Evolutionary conservation across 1,284 basidiomycete species (phyloP), one percentile per base, ranked within the genome.

Genomic region (Puccinia horiana): DNA sequence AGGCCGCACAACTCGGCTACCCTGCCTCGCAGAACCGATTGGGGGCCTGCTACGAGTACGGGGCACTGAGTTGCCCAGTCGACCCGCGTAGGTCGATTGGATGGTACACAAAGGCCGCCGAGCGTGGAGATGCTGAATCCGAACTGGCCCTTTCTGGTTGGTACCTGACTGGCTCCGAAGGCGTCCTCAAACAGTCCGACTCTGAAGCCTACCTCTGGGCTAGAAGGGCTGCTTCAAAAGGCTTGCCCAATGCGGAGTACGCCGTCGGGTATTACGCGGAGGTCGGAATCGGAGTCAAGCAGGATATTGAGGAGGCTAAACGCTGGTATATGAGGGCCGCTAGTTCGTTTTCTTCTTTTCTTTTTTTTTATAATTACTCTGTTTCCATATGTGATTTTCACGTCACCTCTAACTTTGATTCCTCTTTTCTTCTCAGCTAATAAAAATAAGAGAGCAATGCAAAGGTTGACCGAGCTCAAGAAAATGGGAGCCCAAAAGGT

Each of bases 61-160:
- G 97, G 35, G 88, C 90, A 12, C 88, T 99, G 73, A 92, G 92
- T 11, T 99, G 96, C 87, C 93, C 94, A 0, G 92, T 98, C 72
- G 96, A 99, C 87, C 95, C 97, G 11, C 91, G 92, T 77, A 90
- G 94, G 82, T 95, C 93, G 72, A 98, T 99, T 85, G 95, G 94
- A 3, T 99, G 97, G 96, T 98, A 98, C 87, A 98, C 96, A 35
- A 95, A 94, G 86, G 96, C 97, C 12, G 96, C 96, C 26, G 94
- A 96, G 88, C 95, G 95, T 87, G 96, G 95, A 8, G 93, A 96
- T 86, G 89, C 94, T 0, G 95, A 98, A 87, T 94, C 95, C 1
- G 97, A 99, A 88, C 90, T 99, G 74, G 96, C 96, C 20, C 88
- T 99, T 83, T 95, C 93, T 84, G 97, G 97, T 40, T 99, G 97